These are phyloP conservation scores for Musa balbisiana DNA, from an alignment of 202 grass and related monocot genomes.

Conservation along the genomic window DNA sequence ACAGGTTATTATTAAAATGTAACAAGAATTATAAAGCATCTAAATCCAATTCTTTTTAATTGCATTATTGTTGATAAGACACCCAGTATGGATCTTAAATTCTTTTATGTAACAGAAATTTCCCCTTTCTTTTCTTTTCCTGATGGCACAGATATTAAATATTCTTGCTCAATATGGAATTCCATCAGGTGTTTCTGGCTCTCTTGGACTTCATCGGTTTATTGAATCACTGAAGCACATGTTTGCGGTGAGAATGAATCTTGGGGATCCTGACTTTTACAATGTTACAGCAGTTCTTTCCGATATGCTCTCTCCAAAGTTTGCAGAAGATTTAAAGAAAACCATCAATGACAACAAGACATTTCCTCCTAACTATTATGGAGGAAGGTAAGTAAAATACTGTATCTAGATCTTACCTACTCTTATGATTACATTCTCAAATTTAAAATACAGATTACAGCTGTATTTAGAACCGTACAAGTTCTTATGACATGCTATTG, in stretches of 20 bases:
- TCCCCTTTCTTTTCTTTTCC: conserved; percentile 6
- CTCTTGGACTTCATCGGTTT: conserved; percentile 65
- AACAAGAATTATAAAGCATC: not conserved
- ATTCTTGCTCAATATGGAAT: conserved; percentile 79
- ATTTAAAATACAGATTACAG: too few species aligned
- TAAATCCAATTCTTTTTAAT: not conserved
- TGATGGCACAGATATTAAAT: conserved; percentile 54
- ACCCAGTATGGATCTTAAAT: not conserved
- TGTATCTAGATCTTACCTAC: too few species aligned
- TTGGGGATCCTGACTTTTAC: conserved; percentile 79
- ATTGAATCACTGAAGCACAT: conserved; percentile 80
- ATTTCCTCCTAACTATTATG: conserved; percentile 62
- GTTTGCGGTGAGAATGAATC: conserved; percentile 57
- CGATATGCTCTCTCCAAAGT: conserved; percentile 71
- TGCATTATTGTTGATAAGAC: not conserved
- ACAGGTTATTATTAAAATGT: not conserved
- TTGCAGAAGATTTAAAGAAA: conserved; percentile 78
- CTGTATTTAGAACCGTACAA: too few species aligned
- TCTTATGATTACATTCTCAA: too few species aligned
- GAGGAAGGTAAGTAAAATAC: conserved; percentile 37
- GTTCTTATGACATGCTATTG: too few species aligned
- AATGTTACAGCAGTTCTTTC: conserved; percentile 48
- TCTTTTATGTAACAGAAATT: not conserved
- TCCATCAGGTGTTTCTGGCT: conserved; percentile 48
- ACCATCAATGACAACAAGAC: conserved; percentile 75